Percentiles rank a stretch among this genome's conserved stretches.
These are phyloP conservation scores for Xylaria sp. DNA, from an alignment of 2,329 filamentous ascomycete genomes.

Conservation along the genomic window DNA sequence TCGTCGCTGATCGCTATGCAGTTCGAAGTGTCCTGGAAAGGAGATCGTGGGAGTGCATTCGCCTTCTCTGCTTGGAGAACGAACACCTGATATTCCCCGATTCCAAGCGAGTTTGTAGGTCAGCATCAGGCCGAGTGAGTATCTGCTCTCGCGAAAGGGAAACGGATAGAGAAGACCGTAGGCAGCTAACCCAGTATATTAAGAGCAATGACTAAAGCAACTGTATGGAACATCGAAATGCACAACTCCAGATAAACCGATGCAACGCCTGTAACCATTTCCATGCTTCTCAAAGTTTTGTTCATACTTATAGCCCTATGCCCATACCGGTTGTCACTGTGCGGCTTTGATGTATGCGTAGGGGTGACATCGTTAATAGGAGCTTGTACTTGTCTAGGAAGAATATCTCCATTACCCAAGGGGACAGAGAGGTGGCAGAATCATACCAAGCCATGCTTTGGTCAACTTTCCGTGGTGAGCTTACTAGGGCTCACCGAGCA, in stretches of 20 bases:
- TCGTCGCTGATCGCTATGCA: too few species aligned
- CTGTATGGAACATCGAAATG: neutral
- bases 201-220: neutral
- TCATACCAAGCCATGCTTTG: neutral
- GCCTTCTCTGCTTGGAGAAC: too few species aligned
- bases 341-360: neutral
- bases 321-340: neutral
- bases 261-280: slow-evolving; percentile 10
- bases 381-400: neutral
- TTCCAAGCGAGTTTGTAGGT: too few species aligned
- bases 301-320: neutral
- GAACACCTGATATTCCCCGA: too few species aligned
- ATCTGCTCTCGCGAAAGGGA: neutral
- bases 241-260: slow-evolving; percentile 9
- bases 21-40: too few species aligned
- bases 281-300: neutral
- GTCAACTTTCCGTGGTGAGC: neutral
- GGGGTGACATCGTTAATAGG: neutral
- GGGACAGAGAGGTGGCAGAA: neutral
- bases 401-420: neutral
- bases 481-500: slow-evolving; percentile 63
- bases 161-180: neutral
- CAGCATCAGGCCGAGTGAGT: neutral
- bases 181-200: neutral
- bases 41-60: too few species aligned